Evolutionary conservation across 306 rosid species (phyloP), one percentile per base, ranked within the genome.

Genomic region (Castanea crenata): DNA sequence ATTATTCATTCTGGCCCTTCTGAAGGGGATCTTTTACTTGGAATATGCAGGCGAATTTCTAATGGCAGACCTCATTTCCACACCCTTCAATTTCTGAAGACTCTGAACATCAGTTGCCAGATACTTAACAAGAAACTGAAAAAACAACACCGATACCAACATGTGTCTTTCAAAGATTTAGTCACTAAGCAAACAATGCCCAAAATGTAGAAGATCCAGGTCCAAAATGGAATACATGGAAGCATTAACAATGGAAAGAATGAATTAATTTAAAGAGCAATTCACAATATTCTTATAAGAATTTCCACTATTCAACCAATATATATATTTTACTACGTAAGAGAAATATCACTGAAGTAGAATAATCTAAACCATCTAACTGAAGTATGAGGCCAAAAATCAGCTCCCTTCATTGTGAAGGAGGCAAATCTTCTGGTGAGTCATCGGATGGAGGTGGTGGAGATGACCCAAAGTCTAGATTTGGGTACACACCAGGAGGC

Each of bases 401-500:
- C 56, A 46, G 38, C 74, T 74, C 51, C 74, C 51, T 76, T 90
- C 89, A 88, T 54, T 76, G 84, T 12, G 90, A 83, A n/a, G 94
- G 83, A 32, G 91, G 84, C 76, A 74, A 56, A 76, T 87, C 91
- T 73, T 85, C 85, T 0, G 90, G 88, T 1, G 88, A 76, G 65
- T 89, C 90, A 51, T 82, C 81, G 31, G 78, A 32, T 29, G 79
- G 70, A 14, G 91, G 70, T 54, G 84, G 78, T 14, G 88, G 86
- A 34, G 88, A 75, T 19, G 88, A 77, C 56, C 91, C 88, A 13
- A 95, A 93, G 72, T 91, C 97, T n/a, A 90, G 58, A 78, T 79
- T 85, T 59, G 96, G 97, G 65, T 83, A 94, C 34, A 91, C 87
- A 49, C 97, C 98, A 20, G 94, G 96, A 44, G 99, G 98, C 87